A percentile compares a stretch with the other conserved stretches of the same genome.
These are phyloP conservation scores for Cucurbita argyrosperma DNA, from an alignment of 306 rosid genomes.

Conservation along the genomic window DNA sequence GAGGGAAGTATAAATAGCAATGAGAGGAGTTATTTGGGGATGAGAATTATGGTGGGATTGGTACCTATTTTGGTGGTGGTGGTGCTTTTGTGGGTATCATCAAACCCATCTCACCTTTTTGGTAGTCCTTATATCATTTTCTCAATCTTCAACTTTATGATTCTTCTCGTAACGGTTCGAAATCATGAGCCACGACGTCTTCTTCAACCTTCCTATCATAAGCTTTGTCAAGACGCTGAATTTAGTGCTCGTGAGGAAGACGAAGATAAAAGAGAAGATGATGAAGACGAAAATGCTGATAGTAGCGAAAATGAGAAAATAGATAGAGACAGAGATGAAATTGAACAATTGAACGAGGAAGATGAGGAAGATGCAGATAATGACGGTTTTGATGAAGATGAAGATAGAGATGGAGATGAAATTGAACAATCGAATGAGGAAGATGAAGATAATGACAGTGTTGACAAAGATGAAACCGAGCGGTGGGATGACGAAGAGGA, in stretches of 20 bases:
- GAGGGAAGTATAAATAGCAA: not conserved
- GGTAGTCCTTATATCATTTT: conserved; percentile 15
- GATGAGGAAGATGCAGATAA: not conserved
- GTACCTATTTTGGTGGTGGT: not conserved
- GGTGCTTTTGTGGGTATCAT: not conserved
- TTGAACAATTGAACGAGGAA: not conserved
- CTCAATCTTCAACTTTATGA: conserved; percentile 17
- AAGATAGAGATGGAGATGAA: not conserved
- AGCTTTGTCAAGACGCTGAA: not conserved
- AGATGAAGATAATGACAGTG: not conserved
- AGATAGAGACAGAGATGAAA: not conserved
- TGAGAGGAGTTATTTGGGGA: not conserved
- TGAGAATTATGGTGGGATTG: not conserved
- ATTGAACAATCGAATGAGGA: not conserved
- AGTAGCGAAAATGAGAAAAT: not conserved
- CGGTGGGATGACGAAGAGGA: not conserved
- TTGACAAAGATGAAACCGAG: not conserved
- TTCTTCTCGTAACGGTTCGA: conserved; percentile 12
- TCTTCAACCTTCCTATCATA: not conserved
- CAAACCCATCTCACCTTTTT: conserved; percentile 5
- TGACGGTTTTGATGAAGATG: not conserved
- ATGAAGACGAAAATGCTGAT: not conserved
- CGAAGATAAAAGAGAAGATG: not conserved
- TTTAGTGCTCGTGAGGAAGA: not conserved
- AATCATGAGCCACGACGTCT: not conserved